Conservation (phyloP, 2,329 filamentous ascomycete species). For the Juglanconis juglandina region DNA sequence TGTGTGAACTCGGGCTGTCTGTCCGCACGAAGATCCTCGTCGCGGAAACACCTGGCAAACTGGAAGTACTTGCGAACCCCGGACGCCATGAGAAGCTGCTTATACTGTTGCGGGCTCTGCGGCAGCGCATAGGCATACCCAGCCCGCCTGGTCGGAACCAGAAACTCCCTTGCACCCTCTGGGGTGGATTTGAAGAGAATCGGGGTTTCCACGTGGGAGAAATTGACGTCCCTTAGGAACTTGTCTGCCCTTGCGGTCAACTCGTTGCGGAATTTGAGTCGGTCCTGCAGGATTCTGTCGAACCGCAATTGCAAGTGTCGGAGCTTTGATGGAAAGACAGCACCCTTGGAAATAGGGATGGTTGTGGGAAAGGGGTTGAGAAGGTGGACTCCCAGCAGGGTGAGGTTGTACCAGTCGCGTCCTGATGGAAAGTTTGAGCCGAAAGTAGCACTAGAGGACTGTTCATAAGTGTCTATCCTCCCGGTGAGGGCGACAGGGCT, state of each 20-base stretch:
- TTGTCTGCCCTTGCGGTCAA: conserved; percentile 50
- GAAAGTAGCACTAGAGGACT: not conserved
- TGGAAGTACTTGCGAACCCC: conserved; percentile 83
- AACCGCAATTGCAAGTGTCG: conserved; percentile 85
- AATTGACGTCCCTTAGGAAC: conserved; percentile 55
- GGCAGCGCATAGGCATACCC: conserved; percentile 85
- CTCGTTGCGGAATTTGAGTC: conserved; percentile 67
- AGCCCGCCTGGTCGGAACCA: conserved; percentile 77
- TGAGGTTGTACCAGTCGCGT: conserved; percentile 47
- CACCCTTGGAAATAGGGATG: conserved; percentile 72
- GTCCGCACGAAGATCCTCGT: conserved; percentile 89
- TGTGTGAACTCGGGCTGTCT: conserved; percentile 96
- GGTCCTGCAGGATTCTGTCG: conserved; percentile 60
- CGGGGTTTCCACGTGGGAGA: conserved; percentile 84
- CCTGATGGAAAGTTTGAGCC: conserved; percentile 20
- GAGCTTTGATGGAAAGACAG: conserved; percentile 68
- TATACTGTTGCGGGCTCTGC: conserved; percentile 97
- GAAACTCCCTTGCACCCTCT: conserved; percentile 89
- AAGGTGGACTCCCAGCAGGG: conserved; percentile 58
- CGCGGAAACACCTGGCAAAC: conserved; percentile 90
- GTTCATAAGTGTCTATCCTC: conserved; percentile 25
- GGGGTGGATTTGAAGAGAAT: conserved; percentile 96
- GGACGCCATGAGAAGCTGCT: conserved; percentile 93
- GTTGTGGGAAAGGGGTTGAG: conserved; percentile 73
- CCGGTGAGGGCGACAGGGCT: conserved; percentile 52